Conservation (phyloP, 805 yeast genomes). For the Saccharomycopsis amapae region DNA sequence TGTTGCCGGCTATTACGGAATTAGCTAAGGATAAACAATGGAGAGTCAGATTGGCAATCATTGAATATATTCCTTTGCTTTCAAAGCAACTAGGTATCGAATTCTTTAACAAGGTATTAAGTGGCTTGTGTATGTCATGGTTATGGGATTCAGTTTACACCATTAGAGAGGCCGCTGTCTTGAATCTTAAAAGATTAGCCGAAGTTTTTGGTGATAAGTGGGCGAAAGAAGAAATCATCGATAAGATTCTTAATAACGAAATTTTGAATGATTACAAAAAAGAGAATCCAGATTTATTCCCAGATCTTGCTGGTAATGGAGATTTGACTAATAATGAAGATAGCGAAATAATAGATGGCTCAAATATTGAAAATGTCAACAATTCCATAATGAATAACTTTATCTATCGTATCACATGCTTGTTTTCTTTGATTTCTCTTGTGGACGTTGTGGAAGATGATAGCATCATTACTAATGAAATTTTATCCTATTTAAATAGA, state of each 20-base stretch:
- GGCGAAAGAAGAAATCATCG: constrained; percentile 81
- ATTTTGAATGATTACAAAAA: constrained; percentile 29
- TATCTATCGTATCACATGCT: constrained; percentile 84
- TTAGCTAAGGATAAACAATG: constrained; percentile 94
- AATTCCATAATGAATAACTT: constrained; percentile 44
- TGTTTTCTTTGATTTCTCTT: constrained; percentile 79
- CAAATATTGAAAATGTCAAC: constrained; percentile 25
- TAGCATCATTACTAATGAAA: constrained; percentile 49
- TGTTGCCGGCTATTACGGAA: constrained; percentile 93
- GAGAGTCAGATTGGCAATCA: constrained; percentile 96
- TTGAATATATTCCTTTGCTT: constrained; percentile 89
- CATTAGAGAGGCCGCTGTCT: constrained; percentile 92
- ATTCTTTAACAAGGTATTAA: constrained; percentile 86
- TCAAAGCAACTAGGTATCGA: constrained; percentile 92
- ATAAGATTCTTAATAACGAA: constrained; percentile 53
- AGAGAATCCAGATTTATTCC: constrained; percentile 22
- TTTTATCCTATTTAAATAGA: constrained; percentile 73
- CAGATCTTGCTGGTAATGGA: constrained; percentile 28
- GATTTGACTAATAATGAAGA: constrained; percentile 22
- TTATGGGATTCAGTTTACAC: constrained; percentile 97
- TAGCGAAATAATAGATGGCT: constrained; percentile 38
- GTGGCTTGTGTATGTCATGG: constrained; percentile 93
- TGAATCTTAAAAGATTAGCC: constrained; percentile 71
- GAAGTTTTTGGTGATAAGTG: constrained; percentile 87
- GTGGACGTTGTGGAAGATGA: constrained; percentile 60